phyloP scores from a whole-genome alignment of 257 asterid genomes.

The Dorcoceras hygrometricum region DNA sequence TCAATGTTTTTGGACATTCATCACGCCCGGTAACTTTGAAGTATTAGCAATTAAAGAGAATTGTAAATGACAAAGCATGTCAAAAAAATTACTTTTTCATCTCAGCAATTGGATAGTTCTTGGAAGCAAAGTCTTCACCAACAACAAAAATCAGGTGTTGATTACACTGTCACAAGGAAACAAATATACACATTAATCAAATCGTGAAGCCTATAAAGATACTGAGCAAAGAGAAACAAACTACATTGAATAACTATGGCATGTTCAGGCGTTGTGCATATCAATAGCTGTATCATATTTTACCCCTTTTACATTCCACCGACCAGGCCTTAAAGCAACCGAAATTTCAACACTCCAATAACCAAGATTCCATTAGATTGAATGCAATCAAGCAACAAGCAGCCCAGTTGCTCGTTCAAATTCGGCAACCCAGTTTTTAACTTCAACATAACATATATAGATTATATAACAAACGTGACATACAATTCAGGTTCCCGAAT shows the following conservation, averaged over 20 bases:
- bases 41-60: neutral
- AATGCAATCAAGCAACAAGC: conserved; percentile 2
- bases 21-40: neutral
- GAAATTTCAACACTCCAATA: neutral
- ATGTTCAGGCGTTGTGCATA: neutral
- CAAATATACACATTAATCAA: neutral
- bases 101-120: conserved; percentile 21
- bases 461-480: neutral
- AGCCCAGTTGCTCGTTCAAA: neutral
- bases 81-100: conserved; percentile 29
- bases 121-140: conserved; percentile 23
- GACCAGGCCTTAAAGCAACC: conserved; percentile 3
- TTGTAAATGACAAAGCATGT: neutral
- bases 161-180: conserved; percentile 17
- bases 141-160: conserved; percentile 18
- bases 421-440: neutral
- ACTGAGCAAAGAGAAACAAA: neutral
- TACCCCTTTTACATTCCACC: conserved; percentile 1
- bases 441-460: neutral
- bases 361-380: conserved; percentile 19
- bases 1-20: neutral
- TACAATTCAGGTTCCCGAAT: neutral
- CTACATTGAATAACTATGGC: neutral
- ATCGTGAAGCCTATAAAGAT: neutral
- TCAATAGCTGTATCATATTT: neutral